These are phyloP conservation scores for Pleurotus tuber-regium DNA, from an alignment of 768 basidiomycete species.

Conservation along the genomic window DNA sequence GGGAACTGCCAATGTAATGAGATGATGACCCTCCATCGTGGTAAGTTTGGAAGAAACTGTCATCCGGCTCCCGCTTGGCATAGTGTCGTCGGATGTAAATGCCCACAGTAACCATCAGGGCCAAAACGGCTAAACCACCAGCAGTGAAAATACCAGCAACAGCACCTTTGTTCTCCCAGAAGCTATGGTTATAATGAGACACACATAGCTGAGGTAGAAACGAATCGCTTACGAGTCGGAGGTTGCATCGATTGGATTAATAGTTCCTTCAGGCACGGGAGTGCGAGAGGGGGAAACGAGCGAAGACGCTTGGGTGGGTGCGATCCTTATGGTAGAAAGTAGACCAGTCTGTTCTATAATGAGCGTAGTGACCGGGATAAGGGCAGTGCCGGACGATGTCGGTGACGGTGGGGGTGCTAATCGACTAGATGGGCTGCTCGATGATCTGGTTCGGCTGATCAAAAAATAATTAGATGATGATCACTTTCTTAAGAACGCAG, in stretches of 20 bases:
- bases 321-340: not conserved
- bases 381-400: not conserved
- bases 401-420: not conserved
- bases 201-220: not conserved
- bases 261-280: not conserved
- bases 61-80: not conserved
- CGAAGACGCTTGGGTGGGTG: not conserved
- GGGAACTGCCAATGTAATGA: not conserved
- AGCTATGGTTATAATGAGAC: constrained; percentile 25
- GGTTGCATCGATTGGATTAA: not conserved
- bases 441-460: no score
- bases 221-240: constrained; percentile 3
- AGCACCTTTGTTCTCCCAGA: constrained; percentile 44
- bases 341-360: not conserved
- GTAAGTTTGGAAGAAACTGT: constrained; percentile 10
- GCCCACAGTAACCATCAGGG: constrained; percentile 22
- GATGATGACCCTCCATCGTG: constrained; percentile 5
- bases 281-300: not conserved
- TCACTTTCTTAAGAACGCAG: no score
- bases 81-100: constrained; percentile 8
- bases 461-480: no score
- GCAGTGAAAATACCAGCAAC: constrained; percentile 44
- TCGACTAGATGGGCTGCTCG: not conserved
- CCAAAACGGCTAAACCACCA: constrained; percentile 34
- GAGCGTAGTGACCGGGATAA: not conserved